Evolutionary conservation across 2,329 filamentous ascomycete species (phyloP).

Genomic region (Kalmusia sp.): DNA sequence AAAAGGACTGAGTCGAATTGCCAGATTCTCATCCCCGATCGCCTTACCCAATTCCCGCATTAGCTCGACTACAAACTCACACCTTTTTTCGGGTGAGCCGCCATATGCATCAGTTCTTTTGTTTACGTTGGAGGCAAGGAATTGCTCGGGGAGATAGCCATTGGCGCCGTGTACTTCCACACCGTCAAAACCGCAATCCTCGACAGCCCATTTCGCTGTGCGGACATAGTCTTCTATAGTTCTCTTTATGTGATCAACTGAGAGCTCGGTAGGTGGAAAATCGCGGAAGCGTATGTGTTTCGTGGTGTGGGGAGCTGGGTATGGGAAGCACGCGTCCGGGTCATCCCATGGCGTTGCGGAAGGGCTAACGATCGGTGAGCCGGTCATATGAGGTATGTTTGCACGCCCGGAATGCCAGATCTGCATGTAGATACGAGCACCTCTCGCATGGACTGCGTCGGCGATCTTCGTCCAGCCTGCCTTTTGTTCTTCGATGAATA

Average conservation of each 20-base stretch:
- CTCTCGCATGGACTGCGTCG: conserved; percentile 56
- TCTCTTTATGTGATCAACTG: conserved; percentile 53
- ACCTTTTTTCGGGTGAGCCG: conserved; percentile 58
- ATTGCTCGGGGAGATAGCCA: conserved; percentile 61
- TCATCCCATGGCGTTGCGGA: conserved; percentile 57
- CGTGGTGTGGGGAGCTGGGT: too few relatives aligned
- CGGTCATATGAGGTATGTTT: conserved; percentile 49
- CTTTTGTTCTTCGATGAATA: conserved; percentile 46
- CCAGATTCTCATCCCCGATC: conserved; percentile 35
- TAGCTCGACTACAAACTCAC: conserved; percentile 62
- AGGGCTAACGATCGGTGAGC: conserved; percentile 45
- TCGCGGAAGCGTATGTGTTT: conserved; percentile 40
- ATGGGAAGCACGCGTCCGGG: too few relatives aligned
- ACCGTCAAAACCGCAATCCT: conserved; percentile 63
- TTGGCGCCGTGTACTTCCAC: conserved; percentile 59
- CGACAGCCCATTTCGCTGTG: conserved; percentile 60
- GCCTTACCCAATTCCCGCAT: conserved; percentile 37
- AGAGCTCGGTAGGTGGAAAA: conserved; percentile 43
- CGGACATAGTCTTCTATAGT: conserved; percentile 52
- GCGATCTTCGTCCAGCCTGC: conserved; percentile 58
- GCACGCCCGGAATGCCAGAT: conserved; percentile 56
- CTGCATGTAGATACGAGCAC: conserved; percentile 53
- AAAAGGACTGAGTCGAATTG: conserved; percentile 42
- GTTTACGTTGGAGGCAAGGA: conserved; percentile 57
- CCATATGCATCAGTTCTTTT: conserved; percentile 58